Percentiles rank a stretch among this genome's conserved stretches.
Conservation (phyloP, 805 yeast species). For the Ogataea corticis region DNA sequence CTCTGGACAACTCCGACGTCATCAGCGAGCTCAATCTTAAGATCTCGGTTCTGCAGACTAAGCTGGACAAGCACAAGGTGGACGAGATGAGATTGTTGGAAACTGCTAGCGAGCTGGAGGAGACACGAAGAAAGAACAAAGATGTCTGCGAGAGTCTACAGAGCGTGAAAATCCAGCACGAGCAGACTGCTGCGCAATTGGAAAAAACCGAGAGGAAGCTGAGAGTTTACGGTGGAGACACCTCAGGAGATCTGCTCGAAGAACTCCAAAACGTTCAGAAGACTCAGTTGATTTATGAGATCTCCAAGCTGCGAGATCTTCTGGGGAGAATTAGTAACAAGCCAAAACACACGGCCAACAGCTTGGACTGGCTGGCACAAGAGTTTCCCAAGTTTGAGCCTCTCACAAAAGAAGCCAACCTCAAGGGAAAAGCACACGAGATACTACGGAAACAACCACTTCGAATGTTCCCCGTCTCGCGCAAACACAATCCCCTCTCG, state of each 20-base stretch:
- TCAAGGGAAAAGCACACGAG: conserved; percentile 1
- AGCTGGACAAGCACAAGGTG: conserved; percentile 36
- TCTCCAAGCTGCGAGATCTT: conserved; percentile 15
- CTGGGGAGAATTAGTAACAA: conserved; percentile 6
- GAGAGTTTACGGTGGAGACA: conserved; percentile 13
- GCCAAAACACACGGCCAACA: not conserved
- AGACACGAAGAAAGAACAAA: conserved; percentile 26
- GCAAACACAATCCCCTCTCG: not conserved
- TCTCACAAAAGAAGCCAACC: not conserved
- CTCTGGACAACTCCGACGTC: conserved; percentile 9
- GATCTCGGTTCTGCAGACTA: conserved; percentile 45
- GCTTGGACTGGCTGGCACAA: conserved; percentile 7
- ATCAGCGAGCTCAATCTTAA: conserved; percentile 48
- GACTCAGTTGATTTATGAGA: conserved; percentile 15
- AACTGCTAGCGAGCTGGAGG: conserved; percentile 23
- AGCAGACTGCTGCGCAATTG: conserved; percentile 3
- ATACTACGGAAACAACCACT: not conserved
- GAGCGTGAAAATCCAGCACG: conserved; percentile 13
- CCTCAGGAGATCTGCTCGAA: conserved; percentile 10
- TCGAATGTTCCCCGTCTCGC: not conserved
- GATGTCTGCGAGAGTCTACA: conserved; percentile 17
- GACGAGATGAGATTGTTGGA: conserved; percentile 32
- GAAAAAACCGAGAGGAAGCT: conserved; percentile 9
- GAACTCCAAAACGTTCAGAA: conserved; percentile 14
- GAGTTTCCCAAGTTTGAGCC: not conserved